Evolutionary conservation across 495 filamentous ascomycete species (phyloP).

Genomic region (Usnea hakonensis): DNA sequence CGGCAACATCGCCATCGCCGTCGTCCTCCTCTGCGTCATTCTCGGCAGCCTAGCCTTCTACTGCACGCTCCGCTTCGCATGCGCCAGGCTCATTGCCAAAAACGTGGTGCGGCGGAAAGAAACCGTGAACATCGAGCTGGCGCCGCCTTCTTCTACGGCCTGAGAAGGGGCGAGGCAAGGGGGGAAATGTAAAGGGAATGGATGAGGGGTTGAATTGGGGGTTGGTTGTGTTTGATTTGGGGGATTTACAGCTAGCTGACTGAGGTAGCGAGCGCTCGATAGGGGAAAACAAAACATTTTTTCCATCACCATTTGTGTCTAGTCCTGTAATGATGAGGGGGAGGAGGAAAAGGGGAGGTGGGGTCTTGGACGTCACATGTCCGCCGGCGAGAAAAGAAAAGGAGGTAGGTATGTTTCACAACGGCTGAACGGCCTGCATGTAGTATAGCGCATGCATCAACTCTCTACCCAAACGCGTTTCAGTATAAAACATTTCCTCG

Average conservation of each 20-base stretch:
- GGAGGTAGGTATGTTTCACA: background rate
- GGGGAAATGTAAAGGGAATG: background rate
- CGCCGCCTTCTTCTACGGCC: background rate
- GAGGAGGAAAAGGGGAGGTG: background rate
- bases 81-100: background rate
- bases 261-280: too few relatives aligned
- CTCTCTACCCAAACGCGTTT: background rate
- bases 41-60: background rate
- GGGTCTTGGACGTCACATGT: background rate
- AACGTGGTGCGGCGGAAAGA: background rate
- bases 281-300: too few relatives aligned
- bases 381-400: background rate
- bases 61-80: background rate
- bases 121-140: background rate
- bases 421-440: background rate
- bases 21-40: background rate
- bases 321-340: too few relatives aligned
- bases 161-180: background rate
- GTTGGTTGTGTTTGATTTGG: too few relatives aligned
- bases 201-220: background rate
- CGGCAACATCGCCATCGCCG: background rate
- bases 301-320: too few relatives aligned
- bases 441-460: background rate
- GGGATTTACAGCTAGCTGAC: too few relatives aligned
- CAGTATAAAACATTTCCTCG: background rate